Evolutionary conservation across 164 flowering plant genomes (phyloP).

Genomic region (Annona squamosa): DNA sequence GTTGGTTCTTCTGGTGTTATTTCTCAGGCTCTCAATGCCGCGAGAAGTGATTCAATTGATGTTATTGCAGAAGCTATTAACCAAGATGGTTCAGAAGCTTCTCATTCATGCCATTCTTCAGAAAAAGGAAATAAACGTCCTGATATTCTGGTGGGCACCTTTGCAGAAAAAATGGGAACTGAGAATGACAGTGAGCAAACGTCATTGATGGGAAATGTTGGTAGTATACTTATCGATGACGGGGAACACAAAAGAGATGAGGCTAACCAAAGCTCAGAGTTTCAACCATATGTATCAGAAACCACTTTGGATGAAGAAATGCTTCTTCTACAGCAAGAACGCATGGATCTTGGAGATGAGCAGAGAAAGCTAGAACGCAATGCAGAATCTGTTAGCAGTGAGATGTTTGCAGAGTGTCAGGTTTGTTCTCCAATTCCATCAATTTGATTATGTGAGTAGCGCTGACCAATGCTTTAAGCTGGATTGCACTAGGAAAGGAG

Average conservation of each 20-base stretch:
- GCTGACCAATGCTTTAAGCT: not conserved
- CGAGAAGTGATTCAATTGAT: slow-evolving; percentile 10
- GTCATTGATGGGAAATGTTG: slow-evolving; percentile 13
- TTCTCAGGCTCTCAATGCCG: slow-evolving; percentile 18
- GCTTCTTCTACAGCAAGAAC: slow-evolving; percentile 41
- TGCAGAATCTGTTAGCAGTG: slow-evolving; percentile 89
- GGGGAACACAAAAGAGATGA: slow-evolving; percentile 11
- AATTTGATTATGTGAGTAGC: not conserved
- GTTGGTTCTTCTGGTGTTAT: slow-evolving; percentile 3
- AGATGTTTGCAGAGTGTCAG: slow-evolving; percentile 98
- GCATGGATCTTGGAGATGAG: slow-evolving; percentile 52
- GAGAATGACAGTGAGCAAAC: slow-evolving; percentile 14
- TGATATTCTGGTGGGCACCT: slow-evolving; percentile 9
- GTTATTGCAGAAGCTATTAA: slow-evolving; percentile 17
- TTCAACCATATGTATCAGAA: slow-evolving; percentile 25
- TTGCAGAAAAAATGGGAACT: slow-evolving; percentile 6
- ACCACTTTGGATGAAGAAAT: slow-evolving; percentile 63
- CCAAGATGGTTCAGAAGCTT: slow-evolving; percentile 13
- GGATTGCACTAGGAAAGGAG: not conserved
- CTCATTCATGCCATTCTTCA: slow-evolving; percentile 6
- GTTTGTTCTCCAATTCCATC: slow-evolving; percentile 26
- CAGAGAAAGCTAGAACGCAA: slow-evolving; percentile 83
- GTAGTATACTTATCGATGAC: slow-evolving; percentile 11
- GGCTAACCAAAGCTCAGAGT: slow-evolving; percentile 18
- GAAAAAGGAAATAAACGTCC: slow-evolving; percentile 11